Percentiles rank a stretch among this genome's conserved stretches.
phyloP scores from a whole-genome alignment of 2,329 filamentous ascomycete species.

The Aspergillus sp. region DNA sequence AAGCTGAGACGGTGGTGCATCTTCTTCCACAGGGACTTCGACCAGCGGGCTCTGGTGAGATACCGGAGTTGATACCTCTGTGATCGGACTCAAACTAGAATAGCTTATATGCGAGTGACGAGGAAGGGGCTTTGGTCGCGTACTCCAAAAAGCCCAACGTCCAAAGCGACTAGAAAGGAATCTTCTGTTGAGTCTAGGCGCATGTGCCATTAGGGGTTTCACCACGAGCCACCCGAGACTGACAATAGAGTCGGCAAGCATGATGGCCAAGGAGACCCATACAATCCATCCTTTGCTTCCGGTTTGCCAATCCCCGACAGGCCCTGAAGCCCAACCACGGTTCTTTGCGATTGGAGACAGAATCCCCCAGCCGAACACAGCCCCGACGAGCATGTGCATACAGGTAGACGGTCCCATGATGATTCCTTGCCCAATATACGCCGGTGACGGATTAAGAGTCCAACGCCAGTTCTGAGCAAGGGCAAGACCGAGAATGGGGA shows the following conservation, averaged over 20 bases:
- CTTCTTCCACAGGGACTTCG: constrained; percentile 47
- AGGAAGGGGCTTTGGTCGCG: constrained; percentile 8
- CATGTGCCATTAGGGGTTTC: constrained; percentile 51
- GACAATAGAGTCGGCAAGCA: constrained; percentile 87
- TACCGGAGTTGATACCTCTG: constrained; percentile 13
- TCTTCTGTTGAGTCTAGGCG: constrained; percentile 25
- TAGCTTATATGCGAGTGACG: constrained; percentile 21
- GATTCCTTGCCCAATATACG: constrained; percentile 93
- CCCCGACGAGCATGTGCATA: constrained; percentile 88
- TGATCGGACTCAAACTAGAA: constrained; percentile 18
- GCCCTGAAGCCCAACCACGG: constrained; percentile 80
- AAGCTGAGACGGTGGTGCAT: constrained; percentile 76
- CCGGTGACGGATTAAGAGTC: constrained; percentile 94
- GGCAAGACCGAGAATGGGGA: constrained; percentile 74
- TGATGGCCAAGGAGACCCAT: constrained; percentile 91
- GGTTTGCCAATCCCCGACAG: constrained; percentile 77
- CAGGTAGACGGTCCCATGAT: constrained; percentile 98
- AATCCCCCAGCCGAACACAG: constrained; percentile 80
- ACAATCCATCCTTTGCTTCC: constrained; percentile 99
- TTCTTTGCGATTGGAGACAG: constrained; percentile 81
- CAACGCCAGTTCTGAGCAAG: constrained; percentile 80
- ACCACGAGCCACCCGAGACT: constrained; percentile 72
- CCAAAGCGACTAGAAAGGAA: constrained; percentile 22
- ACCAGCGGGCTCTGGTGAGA: constrained; percentile 4
- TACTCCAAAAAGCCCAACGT: constrained; percentile 18